phyloP scores from a whole-genome alignment of 2,329 filamentous ascomycete species.

The Colletotrichum sp. region DNA sequence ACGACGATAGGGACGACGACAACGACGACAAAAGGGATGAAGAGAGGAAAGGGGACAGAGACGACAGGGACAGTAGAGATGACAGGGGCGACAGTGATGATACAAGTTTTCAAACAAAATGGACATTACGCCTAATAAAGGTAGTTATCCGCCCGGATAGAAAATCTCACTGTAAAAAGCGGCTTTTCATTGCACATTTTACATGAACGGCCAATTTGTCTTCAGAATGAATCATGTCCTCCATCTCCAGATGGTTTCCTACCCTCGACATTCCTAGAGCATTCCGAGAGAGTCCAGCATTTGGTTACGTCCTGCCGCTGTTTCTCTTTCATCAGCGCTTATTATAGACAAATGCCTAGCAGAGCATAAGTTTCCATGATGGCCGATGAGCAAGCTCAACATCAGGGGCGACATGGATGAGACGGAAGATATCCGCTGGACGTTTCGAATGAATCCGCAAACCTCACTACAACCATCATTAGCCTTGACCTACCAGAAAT shows the following conservation, averaged over 20 bases:
- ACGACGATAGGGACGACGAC: neutral
- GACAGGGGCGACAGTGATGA: no score
- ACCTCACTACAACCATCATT: no score
- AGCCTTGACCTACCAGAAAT: rapidly evolving
- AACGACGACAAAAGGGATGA: no score
- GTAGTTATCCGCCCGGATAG: neutral
- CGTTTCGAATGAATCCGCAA: neutral
- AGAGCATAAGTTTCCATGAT: rapidly evolving
- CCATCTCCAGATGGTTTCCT: neutral
- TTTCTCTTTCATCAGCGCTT: no score
- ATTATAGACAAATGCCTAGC: rapidly evolving
- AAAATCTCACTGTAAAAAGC: no score
- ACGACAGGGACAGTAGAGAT: no score
- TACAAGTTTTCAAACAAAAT: no score
- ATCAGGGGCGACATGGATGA: neutral
- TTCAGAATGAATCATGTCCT: rapidly evolving
- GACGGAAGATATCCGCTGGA: neutral
- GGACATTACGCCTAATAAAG: neutral
- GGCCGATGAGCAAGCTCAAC: rapidly evolving
- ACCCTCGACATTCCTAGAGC: neutral
- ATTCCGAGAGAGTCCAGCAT: neutral
- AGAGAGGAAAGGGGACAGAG: no score
- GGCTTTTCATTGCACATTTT: no score
- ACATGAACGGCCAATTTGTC: no score
- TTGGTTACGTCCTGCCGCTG: neutral